Evolutionary conservation across 768 basidiomycete species (phyloP), one percentile per base, ranked within the genome.

Genomic region (Lactarius sanguifluus): DNA sequence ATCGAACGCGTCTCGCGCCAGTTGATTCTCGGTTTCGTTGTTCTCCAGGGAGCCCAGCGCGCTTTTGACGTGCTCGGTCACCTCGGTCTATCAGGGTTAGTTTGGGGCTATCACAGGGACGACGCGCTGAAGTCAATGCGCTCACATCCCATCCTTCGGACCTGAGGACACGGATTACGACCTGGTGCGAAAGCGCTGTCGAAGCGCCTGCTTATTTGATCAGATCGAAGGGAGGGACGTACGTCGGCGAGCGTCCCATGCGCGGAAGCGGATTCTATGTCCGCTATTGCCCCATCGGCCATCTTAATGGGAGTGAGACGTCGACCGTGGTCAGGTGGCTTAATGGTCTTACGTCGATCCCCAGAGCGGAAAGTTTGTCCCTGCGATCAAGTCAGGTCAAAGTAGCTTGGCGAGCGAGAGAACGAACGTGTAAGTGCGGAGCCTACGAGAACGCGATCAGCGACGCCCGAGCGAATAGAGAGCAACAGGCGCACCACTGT

Each of bases 361-460:
- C 65, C 13, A 66, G 61, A 20, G 65, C 65, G 40, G 61, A 59
- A 16, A 66, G 50, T 36, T 66, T 66, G 38, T 57, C 56, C 57
- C 65, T 66, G 25, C 10, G 50, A 23, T 8, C 5, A 36, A 40
- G 36, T 36, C 36, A 13, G 36, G 36, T 36, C 36, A 36, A n/a
- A 5, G 10, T 9, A 23, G n/a, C 20, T 47, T 3, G 10, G 45
- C 45, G 4, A n/a, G 45, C 9, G 12, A n/a, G 30, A n/a, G 12
- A 52, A 62, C 65, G 57, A 59, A 66, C 65, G 65, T 62, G 38
- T 66, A 66, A 4, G 47, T 62, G 28, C 30, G 56, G 38, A 66
- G 61, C 65, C 65, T 66, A 40, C 18, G 50, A 13, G 47, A 34
- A 9, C 56, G 18, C 16, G 43, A 30, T 30, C 57, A 40, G 20